Evolutionary conservation across 1,284 basidiomycete species (phyloP).

Genomic region (Ganoderma boninense): DNA sequence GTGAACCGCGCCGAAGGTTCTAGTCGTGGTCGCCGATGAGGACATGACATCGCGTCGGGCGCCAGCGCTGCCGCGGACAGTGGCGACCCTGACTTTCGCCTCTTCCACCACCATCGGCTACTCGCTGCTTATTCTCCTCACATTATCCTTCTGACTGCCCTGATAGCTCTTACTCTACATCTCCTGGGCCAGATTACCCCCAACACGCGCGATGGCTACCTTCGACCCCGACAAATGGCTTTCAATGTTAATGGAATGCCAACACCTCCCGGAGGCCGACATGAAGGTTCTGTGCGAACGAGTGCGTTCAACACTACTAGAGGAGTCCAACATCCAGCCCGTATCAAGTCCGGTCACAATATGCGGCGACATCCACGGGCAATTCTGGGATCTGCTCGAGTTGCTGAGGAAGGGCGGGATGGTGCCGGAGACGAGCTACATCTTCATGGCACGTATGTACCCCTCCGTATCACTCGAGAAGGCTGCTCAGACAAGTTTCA

Average conservation of each 20-base stretch:
- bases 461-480: constrained; percentile 30
- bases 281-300: constrained; percentile 92
- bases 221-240: constrained; percentile 80
- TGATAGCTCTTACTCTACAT: not conserved
- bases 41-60: constrained; percentile 3
- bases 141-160: not conserved
- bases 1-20: constrained; percentile 7
- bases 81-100: not conserved
- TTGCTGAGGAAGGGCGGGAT: constrained; percentile 90
- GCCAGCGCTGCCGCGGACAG: constrained; percentile 1
- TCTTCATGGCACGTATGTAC: constrained; percentile 92
- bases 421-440: constrained; percentile 91
- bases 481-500: constrained; percentile 46
- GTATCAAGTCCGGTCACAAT: constrained; percentile 92
- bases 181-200: not conserved
- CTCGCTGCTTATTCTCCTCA: not conserved
- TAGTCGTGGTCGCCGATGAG: constrained; percentile 10
- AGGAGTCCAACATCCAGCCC: constrained; percentile 96
- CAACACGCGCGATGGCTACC: constrained; percentile 40
- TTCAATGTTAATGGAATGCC: constrained; percentile 83
- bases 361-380: constrained; percentile 95
- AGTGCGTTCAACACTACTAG: constrained; percentile 87
- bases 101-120: not conserved
- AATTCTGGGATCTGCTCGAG: constrained; percentile 96
- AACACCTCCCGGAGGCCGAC: constrained; percentile 90